These are phyloP conservation scores for Yamadazyma songkhlaensis DNA, from an alignment of 1,139 yeast genomes.

Conservation along the genomic window DNA sequence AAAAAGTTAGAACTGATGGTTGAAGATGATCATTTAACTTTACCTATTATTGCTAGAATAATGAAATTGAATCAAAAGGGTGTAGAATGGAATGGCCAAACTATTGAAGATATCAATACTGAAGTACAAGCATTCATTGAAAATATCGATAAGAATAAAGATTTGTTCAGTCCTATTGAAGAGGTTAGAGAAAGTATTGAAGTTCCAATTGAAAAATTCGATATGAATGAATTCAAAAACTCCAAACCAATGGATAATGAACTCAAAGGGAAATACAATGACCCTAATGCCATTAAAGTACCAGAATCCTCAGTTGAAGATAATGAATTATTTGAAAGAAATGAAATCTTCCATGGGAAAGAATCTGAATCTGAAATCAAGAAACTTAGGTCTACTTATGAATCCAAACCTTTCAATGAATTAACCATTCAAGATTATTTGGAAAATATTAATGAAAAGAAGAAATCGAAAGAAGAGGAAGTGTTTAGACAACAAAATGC, in stretches of 20 bases:
- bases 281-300: constrained; percentile 21
- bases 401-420: constrained; percentile 1
- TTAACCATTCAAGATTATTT: constrained; percentile 30
- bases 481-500: constrained; percentile 50
- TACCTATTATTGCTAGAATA: constrained; percentile 10
- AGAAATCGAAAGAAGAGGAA: constrained; percentile 38
- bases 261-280: constrained; percentile 14
- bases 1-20: constrained; percentile 6
- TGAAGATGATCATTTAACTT: constrained; percentile 7
- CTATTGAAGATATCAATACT: constrained; percentile 1
- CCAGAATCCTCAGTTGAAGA: constrained; percentile 11
- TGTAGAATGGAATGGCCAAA: neutral
- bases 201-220: constrained; percentile 18
- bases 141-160: constrained; percentile 9
- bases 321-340: constrained; percentile 15
- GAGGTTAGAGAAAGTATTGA: constrained; percentile 9
- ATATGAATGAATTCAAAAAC: constrained; percentile 21
- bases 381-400: constrained; percentile 14
- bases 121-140: constrained; percentile 9
- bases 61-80: neutral
- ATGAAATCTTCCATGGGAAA: constrained; percentile 14
- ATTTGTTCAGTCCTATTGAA: constrained; percentile 7
- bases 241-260: constrained; percentile 1
- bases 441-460: constrained; percentile 39
- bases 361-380: constrained; percentile 18